Conservation (phyloP, 2,329 filamentous ascomycete species). For the Paraconiothyrium sp. region DNA sequence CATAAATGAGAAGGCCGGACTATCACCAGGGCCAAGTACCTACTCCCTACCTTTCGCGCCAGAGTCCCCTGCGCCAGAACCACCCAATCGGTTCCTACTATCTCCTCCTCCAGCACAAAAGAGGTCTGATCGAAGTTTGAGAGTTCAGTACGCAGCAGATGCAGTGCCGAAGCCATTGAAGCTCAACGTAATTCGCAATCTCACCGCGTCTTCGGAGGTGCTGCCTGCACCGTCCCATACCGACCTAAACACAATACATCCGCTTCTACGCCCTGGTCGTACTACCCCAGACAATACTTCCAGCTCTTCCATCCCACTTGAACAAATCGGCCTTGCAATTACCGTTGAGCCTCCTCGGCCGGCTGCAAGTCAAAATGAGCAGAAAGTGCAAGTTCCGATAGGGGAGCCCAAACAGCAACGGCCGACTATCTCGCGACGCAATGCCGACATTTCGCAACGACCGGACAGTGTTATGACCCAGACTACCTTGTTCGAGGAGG, state of each 20-base stretch:
- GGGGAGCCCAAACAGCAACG: constrained; percentile 18
- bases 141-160: neutral
- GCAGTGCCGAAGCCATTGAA: constrained; percentile 5
- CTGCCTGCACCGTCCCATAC: constrained; percentile 9
- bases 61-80: constrained; percentile 18
- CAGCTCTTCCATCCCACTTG: constrained; percentile 34
- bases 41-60: constrained; percentile 34
- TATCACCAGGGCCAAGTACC: constrained; percentile 18
- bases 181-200: neutral
- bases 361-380: constrained; percentile 21
- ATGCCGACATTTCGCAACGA: constrained; percentile 24
- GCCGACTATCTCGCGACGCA: constrained; percentile 19
- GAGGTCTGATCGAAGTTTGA: constrained; percentile 15
- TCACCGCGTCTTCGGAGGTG: neutral
- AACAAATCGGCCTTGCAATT: constrained; percentile 51
- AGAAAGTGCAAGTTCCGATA: constrained; percentile 13
- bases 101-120: constrained; percentile 26
- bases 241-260: constrained; percentile 24
- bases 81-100: constrained; percentile 28
- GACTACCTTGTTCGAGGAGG: constrained; percentile 52
- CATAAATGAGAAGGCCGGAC: constrained; percentile 31
- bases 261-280: constrained; percentile 33
- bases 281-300: constrained; percentile 33
- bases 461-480: constrained; percentile 46
- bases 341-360: constrained; percentile 46